A percentile compares a stretch with the other conserved stretches of the same genome.
These are phyloP conservation scores for Colletotrichum spinosum DNA, from an alignment of 2,329 filamentous ascomycete species.

Conservation along the genomic window DNA sequence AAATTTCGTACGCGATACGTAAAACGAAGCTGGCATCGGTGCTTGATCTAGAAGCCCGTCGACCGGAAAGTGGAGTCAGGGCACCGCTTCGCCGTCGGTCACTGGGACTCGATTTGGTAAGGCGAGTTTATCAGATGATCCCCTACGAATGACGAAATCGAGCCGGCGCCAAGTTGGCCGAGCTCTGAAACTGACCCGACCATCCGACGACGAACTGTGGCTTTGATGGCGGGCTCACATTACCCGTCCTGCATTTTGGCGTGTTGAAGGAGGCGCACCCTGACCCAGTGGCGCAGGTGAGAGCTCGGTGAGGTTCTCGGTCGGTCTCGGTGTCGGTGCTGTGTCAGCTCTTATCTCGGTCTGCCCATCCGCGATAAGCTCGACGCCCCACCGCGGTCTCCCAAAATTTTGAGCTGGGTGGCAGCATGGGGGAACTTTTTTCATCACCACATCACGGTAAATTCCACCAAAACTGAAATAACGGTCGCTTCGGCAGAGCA, in stretches of 20 bases:
- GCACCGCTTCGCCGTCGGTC: constrained; percentile 7
- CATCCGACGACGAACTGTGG: constrained; percentile 9
- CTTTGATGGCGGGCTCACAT: background rate
- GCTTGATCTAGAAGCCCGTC: constrained; percentile 12
- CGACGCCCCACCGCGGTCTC: constrained; percentile 15
- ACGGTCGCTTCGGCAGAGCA: background rate
- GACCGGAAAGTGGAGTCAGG: constrained; percentile 10
- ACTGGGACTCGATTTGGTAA: constrained; percentile 18
- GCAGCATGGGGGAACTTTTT: constrained; percentile 14
- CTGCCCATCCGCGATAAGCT: constrained; percentile 11
- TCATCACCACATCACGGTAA: background rate
- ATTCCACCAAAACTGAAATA: background rate
- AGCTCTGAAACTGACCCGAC: constrained; percentile 4
- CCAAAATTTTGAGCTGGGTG: constrained; percentile 34
- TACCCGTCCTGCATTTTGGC: background rate
- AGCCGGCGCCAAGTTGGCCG: background rate
- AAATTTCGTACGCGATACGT: background rate
- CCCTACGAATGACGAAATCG: constrained; percentile 8
- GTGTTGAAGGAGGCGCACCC: background rate
- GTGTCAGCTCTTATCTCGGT: constrained; percentile 5
- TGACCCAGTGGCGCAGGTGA: background rate
- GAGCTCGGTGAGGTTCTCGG: background rate
- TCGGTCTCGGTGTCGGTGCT: background rate
- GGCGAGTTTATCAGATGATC: constrained; percentile 1
- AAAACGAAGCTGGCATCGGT: background rate